Percentiles rank a stretch among this genome's conserved stretches.
Evolutionary conservation across 169 alveolate species (phyloP).

Genomic region (Cryptosporidium ryanae): DNA sequence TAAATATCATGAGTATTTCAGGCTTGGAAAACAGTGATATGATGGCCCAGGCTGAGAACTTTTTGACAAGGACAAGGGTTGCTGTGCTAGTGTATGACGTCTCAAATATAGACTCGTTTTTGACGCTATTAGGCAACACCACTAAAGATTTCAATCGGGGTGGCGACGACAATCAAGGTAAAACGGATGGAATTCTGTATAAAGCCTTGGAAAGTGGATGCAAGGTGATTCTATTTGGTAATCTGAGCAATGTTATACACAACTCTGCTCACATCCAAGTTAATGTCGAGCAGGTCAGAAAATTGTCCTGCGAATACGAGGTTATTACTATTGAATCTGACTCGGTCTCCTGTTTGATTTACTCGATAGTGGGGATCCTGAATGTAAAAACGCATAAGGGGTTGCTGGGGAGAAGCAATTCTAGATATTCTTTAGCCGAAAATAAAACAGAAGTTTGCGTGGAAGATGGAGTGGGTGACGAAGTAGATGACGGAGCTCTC

Average conservation of each 20-base stretch:
- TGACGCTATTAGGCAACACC: neutral
- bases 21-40: constrained; percentile 23
- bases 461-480: neutral
- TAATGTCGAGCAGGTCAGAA: constrained; percentile 39
- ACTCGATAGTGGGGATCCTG: constrained; percentile 60
- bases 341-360: constrained; percentile 19
- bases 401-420: neutral
- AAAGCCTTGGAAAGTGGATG: constrained; percentile 47
- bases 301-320: constrained; percentile 36
- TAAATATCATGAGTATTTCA: constrained; percentile 51
- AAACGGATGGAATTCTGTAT: neutral
- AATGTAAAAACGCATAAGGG: constrained; percentile 23
- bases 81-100: constrained; percentile 61
- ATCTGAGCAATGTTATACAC: constrained; percentile 27
- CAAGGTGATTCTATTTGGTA: constrained; percentile 58
- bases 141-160: neutral
- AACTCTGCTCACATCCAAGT: constrained; percentile 24
- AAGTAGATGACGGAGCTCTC: neutral
- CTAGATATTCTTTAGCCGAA: neutral
- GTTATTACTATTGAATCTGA: constrained; percentile 54
- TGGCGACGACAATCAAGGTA: neutral
- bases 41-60: constrained; percentile 24
- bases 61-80: constrained; percentile 53
- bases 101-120: constrained; percentile 20
- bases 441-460: neutral